These are phyloP conservation scores for Citrus unshiu DNA, from an alignment of 345 rosid species.

Conservation along the genomic window DNA sequence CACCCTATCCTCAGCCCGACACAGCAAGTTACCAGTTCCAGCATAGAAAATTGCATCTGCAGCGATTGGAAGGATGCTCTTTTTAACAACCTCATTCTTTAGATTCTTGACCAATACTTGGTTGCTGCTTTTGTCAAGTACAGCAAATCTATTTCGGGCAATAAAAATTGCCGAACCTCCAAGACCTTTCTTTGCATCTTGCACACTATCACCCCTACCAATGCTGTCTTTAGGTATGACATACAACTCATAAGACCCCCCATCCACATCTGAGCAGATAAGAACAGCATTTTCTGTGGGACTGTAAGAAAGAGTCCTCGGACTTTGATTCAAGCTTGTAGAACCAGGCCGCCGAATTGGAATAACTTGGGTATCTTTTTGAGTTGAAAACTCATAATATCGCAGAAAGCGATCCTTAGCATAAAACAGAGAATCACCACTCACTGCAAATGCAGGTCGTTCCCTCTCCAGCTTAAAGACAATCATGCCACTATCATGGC, in stretches of 20 bases:
- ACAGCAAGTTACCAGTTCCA: slow-evolving; percentile 83
- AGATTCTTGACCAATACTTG: slow-evolving; percentile 79
- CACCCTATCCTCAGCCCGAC: slow-evolving; percentile 85
- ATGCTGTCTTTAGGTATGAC: slow-evolving; percentile 73
- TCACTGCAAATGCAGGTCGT: slow-evolving; percentile 85
- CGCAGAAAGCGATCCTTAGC: slow-evolving; percentile 79
- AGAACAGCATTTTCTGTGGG: slow-evolving; percentile 90
- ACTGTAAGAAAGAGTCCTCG: slow-evolving; percentile 87
- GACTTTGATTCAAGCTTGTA: slow-evolving; percentile 76
- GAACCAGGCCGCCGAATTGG: slow-evolving; percentile 86
- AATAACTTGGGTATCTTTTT: slow-evolving; percentile 70
- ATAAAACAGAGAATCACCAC: slow-evolving; percentile 73
- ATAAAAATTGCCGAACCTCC: slow-evolving; percentile 85
- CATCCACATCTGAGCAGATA: slow-evolving; percentile 87
- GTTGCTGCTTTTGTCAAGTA: slow-evolving; percentile 83
- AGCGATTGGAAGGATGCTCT: slow-evolving; percentile 60
- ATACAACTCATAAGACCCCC: slow-evolving; percentile 89
- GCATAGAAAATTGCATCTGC: slow-evolving; percentile 89
- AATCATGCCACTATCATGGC: slow-evolving; percentile 96
- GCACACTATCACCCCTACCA: slow-evolving; percentile 64
- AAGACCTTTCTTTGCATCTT: slow-evolving; percentile 81
- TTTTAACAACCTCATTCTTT: slow-evolving; percentile 81
- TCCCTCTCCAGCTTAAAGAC: slow-evolving; percentile 98
- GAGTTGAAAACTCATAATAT: slow-evolving; percentile 71
- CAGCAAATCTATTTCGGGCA: slow-evolving; percentile 88